Evolutionary conservation across 2,329 filamentous ascomycete genomes (phyloP).

Genomic region (Ophiostoma novo-ulmi): DNA sequence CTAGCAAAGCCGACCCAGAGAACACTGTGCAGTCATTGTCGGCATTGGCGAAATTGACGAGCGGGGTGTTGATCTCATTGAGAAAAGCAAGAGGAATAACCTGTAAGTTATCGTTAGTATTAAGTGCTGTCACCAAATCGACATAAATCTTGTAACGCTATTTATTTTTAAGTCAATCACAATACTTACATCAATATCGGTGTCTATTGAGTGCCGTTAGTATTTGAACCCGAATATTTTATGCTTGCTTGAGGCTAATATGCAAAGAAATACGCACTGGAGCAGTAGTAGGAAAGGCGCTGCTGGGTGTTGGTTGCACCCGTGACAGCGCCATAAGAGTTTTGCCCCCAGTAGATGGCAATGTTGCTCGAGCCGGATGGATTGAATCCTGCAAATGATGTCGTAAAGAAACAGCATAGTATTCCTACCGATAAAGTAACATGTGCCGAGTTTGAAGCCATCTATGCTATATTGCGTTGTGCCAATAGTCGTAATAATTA

Average conservation of each 20-base stretch:
- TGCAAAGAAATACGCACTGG: constrained; percentile 41
- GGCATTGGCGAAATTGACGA: constrained; percentile 61
- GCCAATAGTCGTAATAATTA: not conserved
- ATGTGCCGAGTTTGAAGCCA: not conserved
- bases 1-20: constrained; percentile 50
- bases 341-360: constrained; percentile 67
- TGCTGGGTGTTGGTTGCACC: constrained; percentile 47
- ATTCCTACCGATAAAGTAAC: constrained; percentile 10
- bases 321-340: constrained; percentile 49
- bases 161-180: too few relatives aligned
- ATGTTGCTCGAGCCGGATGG: constrained; percentile 48
- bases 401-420: constrained; percentile 21
- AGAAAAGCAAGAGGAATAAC: constrained; percentile 63
- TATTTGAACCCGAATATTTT: not conserved
- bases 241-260: not conserved
- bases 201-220: constrained; percentile 20
- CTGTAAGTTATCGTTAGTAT: constrained; percentile 33
- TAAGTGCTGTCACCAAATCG: not conserved
- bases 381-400: constrained; percentile 41
- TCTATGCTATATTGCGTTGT: not conserved
- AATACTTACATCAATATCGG: constrained; percentile 43
- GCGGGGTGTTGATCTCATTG: constrained; percentile 49
- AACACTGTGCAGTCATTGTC: constrained; percentile 58
- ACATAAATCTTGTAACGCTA: not conserved
- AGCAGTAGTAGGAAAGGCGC: constrained; percentile 54